Evolutionary conservation across 306 rosid genomes (phyloP).

Genomic region (Vigna hirtella): DNA sequence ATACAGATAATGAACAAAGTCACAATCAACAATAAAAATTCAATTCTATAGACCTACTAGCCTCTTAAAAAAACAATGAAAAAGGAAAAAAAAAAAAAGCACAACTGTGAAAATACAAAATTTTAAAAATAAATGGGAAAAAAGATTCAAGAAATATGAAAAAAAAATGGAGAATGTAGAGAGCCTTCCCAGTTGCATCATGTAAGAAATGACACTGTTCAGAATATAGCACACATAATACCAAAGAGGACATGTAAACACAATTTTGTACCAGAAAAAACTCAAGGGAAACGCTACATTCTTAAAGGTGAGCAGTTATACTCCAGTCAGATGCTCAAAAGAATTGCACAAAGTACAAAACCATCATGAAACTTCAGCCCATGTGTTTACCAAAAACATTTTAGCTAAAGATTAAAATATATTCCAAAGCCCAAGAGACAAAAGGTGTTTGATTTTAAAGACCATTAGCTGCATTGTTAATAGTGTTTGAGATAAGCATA

Average conservation of each 20-base stretch:
- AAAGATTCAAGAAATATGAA: constrained; percentile 2
- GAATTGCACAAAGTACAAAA: constrained; percentile 20
- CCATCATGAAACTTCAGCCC: constrained; percentile 9
- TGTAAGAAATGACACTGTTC: not conserved
- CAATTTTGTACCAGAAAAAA: not conserved
- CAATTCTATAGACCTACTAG: not conserved
- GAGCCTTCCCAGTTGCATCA: not conserved
- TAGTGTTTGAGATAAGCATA: constrained; percentile 4
- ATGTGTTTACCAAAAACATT: constrained; percentile 25
- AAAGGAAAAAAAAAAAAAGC: not conserved
- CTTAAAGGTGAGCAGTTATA: not conserved
- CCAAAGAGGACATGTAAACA: constrained; percentile 11
- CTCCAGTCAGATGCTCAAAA: constrained; percentile 23
- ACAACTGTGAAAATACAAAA: not conserved
- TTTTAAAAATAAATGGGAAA: not conserved
- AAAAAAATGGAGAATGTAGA: not conserved
- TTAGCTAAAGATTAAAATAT: constrained; percentile 9
- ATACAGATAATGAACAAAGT: constrained; percentile 11
- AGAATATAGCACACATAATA: constrained; percentile 7
- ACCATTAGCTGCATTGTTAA: constrained; percentile 1
- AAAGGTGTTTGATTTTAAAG: constrained; percentile 1
- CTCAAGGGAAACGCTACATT: constrained; percentile 22
- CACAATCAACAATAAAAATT: not conserved
- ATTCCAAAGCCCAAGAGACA: constrained; percentile 11
- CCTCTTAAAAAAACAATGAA: not conserved